Percentiles rank a stretch among this genome's conserved stretches.
Evolutionary conservation across 768 basidiomycete genomes (phyloP).

Genomic region (Lyophyllum atratum): DNA sequence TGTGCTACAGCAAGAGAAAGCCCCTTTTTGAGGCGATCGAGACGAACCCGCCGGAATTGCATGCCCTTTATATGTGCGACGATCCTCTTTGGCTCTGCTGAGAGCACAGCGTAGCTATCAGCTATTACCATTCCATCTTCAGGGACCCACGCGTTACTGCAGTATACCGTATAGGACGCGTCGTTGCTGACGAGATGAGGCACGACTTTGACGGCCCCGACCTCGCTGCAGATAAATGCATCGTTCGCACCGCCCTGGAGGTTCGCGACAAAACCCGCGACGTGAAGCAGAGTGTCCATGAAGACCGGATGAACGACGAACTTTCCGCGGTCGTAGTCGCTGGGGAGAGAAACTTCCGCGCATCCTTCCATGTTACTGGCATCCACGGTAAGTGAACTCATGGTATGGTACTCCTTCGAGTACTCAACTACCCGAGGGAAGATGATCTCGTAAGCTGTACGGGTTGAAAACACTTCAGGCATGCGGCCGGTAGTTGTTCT

Average conservation of each 20-base stretch:
- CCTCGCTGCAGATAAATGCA: conserved; percentile 63
- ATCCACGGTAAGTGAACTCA: conserved; percentile 54
- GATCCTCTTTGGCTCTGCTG: conserved; percentile 36
- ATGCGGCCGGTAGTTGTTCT: conserved; percentile 21
- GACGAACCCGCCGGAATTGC: conserved; percentile 57
- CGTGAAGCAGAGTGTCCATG: conserved; percentile 67
- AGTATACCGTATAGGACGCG: conserved; percentile 52
- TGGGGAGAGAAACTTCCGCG: conserved; percentile 48
- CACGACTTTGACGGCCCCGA: conserved; percentile 50
- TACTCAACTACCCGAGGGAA: conserved; percentile 74
- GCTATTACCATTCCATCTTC: conserved; percentile 48
- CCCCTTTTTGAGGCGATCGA: conserved; percentile 48
- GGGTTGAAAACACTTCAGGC: conserved; percentile 53
- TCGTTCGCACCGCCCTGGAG: conserved; percentile 49
- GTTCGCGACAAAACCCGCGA: conserved; percentile 72
- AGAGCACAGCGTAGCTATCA: conserved; percentile 52
- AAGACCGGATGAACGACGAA: conserved; percentile 58
- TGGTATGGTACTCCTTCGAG: conserved; percentile 54
- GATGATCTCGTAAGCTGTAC: conserved; percentile 63
- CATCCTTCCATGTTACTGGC: conserved; percentile 49
- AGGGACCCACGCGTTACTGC: conserved; percentile 43
- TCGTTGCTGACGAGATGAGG: conserved; percentile 41
- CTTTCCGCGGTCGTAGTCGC: conserved; percentile 25
- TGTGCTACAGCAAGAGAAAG: conserved; percentile 38
- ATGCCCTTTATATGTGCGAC: conserved; percentile 61